Conservation (phyloP, 176 grass and related monocot species). For the Phragmites australis region DNA sequence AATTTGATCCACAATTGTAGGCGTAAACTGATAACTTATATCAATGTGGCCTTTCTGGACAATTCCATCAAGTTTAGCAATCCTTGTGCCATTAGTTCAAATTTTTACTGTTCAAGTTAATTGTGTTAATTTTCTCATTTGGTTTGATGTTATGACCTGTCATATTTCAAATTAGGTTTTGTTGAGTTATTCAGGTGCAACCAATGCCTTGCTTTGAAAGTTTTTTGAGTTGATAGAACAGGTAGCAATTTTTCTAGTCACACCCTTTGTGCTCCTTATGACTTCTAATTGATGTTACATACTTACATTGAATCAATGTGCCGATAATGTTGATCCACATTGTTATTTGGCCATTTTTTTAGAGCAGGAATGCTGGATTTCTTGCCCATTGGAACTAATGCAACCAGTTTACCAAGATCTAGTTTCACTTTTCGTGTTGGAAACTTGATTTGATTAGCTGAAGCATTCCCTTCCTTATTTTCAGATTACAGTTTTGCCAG, state of each 20-base stretch:
- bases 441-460: constrained; percentile 20
- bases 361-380: constrained; percentile 17
- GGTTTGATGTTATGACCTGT: constrained; percentile 3
- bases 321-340: not conserved
- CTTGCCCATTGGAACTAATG: not conserved
- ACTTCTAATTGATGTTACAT: not conserved
- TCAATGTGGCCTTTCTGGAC: not conserved
- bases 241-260: not conserved
- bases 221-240: not conserved
- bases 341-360: not conserved
- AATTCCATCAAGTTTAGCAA: not conserved
- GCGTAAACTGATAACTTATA: not conserved
- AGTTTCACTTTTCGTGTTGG: not conserved
- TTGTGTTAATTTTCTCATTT: constrained; percentile 19
- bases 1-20: not conserved
- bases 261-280: not conserved
- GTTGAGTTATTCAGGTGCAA: constrained; percentile 5
- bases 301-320: not conserved
- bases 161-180: not conserved
- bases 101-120: constrained; percentile 8
- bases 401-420: not conserved
- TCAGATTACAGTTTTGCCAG: constrained; percentile 60
- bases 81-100: not conserved
- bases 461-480: constrained; percentile 3
- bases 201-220: not conserved